Base-by-base conservation (phyloP, 2,329 filamentous ascomycete species). In the Diplocarpon mali region DNA sequence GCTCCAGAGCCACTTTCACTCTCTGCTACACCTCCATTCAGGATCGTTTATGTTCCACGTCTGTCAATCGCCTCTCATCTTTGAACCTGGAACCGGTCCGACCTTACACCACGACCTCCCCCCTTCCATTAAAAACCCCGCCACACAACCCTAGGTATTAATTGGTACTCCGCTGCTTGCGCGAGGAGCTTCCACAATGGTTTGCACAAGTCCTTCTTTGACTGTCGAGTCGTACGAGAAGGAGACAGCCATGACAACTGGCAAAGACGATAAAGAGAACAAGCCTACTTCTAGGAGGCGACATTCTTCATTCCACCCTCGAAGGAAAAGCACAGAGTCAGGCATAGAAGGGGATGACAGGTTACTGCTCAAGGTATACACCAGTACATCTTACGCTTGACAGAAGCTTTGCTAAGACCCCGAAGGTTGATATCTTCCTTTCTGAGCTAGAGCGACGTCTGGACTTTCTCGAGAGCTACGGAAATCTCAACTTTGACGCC, bases 381-480 rank as follows among this genome's bases (percentile, higher is more conserved):
- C 5, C 0, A n/a, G 14, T 14, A 24, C n/a, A 13, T 15, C 24
- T 2, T 53, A 24, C 53, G 30, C 5, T 15, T 10, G 27, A 35
- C 40, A 51, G 11, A 17, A 30, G 30, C 8, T 15, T 16, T 16
- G 37, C 36, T 45, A 35, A 41, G 16, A 27, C 13, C 31, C 7
- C 24, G 20, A 36, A 83, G 78, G 76, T 92, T 40, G 86, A 92
- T 60, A 67, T 83, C 40, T 92, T 93, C 63, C 72, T 98, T 44
- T 75, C 81, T 32, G 88, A 96, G 62, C 73, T 98, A 35, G 89
- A 93, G 65, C 76, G 83, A 53, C 79, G 90, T 43, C 71, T 98
- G 38, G 88, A 93, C 59, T 84, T 87, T 63, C 75, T 96, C 38
- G 92, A 98, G 65, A 80, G 77, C 52, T 95, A 94, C 60, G 82